Base-by-base conservation (phyloP, 208 protist species). In the Crithidia brevicula region DNA sequence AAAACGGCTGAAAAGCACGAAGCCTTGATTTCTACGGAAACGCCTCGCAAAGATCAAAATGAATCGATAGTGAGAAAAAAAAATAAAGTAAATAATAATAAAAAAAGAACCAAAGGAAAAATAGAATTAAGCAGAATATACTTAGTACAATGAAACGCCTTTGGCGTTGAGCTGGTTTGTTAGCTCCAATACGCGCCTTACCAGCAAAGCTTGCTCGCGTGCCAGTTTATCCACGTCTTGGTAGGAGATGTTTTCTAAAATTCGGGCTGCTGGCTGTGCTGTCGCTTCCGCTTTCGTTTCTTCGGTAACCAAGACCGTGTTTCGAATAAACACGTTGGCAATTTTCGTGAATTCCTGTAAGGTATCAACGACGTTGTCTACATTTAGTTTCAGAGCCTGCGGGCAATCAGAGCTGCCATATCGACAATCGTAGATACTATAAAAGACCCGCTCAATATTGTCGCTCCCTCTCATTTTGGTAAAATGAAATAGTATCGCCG, bases 281-380 rank as follows among this genome's bases (percentile, higher is more conserved):
- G n/a, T n/a, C 23, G 3, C n/a, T 0, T 28, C 40, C 3, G 43
- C 9, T 16, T 1, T 40, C 1, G 10, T 7, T 0, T 15, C 2
- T 6, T 10, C 25, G 13, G 13, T 4, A 1, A 2, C 4, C 10
- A 36, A 22, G 0, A n/a, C 20, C 8, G 28, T 40, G 67, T 82
- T 79, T 20, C 71, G 54, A 4, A 47, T 8, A 43, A 79, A 89
- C 10, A 69, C 62, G 54, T 71, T 74, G 7, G 62, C 43, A 9
- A 93, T 53, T 51, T 74, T 77, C 16, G 75, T 75, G 53, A 93
- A 93, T 4, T 68, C 78, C 5, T 65, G 61, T 52, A 93, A 46
- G 30, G 81, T 81, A 34, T 88, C 80, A 18, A 89, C 75, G 18
- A 91, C 60, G 54, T 91, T 93, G 58, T 91, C 79, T 40, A 89